Conservation (phyloP, 169 alveolate species). For the Babesia ovata region DNA sequence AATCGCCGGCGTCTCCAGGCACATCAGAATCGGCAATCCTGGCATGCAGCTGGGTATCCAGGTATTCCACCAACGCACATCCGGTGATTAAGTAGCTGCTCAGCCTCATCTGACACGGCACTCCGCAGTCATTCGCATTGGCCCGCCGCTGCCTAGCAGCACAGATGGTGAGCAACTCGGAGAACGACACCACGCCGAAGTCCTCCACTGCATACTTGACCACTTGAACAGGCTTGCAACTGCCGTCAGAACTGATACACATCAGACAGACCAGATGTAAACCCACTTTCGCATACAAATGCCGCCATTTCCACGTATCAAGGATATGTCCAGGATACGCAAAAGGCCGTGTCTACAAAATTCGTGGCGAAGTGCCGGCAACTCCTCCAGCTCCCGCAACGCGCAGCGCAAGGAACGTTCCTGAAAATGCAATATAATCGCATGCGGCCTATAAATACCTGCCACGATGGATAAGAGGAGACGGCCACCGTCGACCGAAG, state of each 20-base stretch:
- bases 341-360: slow-evolving; percentile 15
- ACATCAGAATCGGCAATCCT: not conserved
- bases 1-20: not conserved
- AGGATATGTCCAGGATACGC: slow-evolving; percentile 11
- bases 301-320: not conserved
- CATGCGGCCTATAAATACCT: not conserved
- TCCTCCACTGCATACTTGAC: slow-evolving; percentile 15
- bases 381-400: not conserved
- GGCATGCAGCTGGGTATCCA: slow-evolving; percentile 7
- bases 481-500: slow-evolving; percentile 19
- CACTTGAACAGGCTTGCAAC: not conserved
- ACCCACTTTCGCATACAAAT: not conserved
- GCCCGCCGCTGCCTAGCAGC: not conserved
- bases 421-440: not conserved
- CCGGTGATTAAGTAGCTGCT: slow-evolving; percentile 23
- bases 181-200: slow-evolving; percentile 14
- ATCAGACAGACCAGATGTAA: not conserved
- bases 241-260: not conserved
- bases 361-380: slow-evolving; percentile 6
- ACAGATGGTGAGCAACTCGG: slow-evolving; percentile 4
- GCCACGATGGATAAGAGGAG: slow-evolving; percentile 29
- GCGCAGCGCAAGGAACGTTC: not conserved
- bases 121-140: not conserved
- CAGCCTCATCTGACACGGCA: not conserved
- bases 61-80: slow-evolving; percentile 8